These are phyloP conservation scores for Talaromyces pinophilus DNA, from an alignment of 2,329 filamentous ascomycete genomes.

Conservation along the genomic window DNA sequence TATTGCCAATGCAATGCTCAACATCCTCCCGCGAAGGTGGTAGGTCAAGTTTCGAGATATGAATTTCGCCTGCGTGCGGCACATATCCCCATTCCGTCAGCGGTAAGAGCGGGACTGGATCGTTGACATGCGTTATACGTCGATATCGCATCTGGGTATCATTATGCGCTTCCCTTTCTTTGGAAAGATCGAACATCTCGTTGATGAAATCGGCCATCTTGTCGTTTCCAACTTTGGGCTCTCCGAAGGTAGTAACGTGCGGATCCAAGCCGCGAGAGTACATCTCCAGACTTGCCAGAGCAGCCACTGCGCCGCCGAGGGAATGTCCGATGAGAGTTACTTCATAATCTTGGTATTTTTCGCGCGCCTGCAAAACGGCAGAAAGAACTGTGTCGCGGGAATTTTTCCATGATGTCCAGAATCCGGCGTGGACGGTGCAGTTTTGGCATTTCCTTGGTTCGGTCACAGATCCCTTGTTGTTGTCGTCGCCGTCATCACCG, in stretches of 20 bases:
- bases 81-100: slow-evolving; percentile 84
- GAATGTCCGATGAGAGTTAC: slow-evolving; percentile 86
- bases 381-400: slow-evolving; percentile 70
- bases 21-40: slow-evolving; percentile 70
- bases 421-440: slow-evolving; percentile 91
- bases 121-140: slow-evolving; percentile 79
- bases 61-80: slow-evolving; percentile 84
- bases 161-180: not conserved
- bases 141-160: slow-evolving; percentile 55
- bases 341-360: slow-evolving; percentile 67
- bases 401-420: slow-evolving; percentile 79
- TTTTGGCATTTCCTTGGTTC: slow-evolving; percentile 66
- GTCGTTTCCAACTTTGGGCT: slow-evolving; percentile 67
- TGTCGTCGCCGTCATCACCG: slow-evolving; percentile 43
- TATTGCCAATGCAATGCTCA: slow-evolving; percentile 68
- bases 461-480: slow-evolving; percentile 27
- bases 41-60: slow-evolving; percentile 71
- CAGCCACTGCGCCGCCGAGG: slow-evolving; percentile 87
- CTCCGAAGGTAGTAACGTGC: slow-evolving; percentile 85
- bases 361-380: slow-evolving; percentile 60
- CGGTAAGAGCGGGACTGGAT: slow-evolving; percentile 87
- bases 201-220: slow-evolving; percentile 58
- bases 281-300: slow-evolving; percentile 81
- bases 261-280: slow-evolving; percentile 74
- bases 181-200: slow-evolving; percentile 48